Evolutionary conservation across 768 basidiomycete genomes (phyloP).

Genomic region (Tubosaeta sp.): DNA sequence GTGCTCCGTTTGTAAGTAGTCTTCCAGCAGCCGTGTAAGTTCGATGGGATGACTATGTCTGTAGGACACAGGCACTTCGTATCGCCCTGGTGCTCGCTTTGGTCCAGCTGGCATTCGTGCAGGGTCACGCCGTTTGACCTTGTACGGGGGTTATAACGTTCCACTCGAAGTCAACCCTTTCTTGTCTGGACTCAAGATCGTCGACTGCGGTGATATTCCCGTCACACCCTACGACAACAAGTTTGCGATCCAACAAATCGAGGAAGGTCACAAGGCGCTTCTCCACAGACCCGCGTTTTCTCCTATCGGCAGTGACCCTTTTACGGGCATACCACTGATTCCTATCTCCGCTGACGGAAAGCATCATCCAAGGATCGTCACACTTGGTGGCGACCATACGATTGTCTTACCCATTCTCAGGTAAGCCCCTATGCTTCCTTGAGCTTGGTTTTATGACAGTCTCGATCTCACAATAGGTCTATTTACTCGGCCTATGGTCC

Average conservation of each 20-base stretch:
- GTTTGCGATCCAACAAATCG: slow-evolving; percentile 69
- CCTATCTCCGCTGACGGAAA: slow-evolving; percentile 67
- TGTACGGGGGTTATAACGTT: slow-evolving; percentile 78
- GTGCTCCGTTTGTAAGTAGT: slow-evolving; percentile 66
- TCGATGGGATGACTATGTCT: background rate
- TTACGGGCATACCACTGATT: slow-evolving; percentile 52
- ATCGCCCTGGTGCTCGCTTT: slow-evolving; percentile 80
- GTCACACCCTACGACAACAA: slow-evolving; percentile 78
- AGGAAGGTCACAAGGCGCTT: slow-evolving; percentile 64
- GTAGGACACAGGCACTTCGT: slow-evolving; percentile 70
- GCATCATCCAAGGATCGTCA: slow-evolving; percentile 74
- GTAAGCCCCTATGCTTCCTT: slow-evolving; percentile 7
- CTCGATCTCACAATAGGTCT: slow-evolving; percentile 41
- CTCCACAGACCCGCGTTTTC: slow-evolving; percentile 62
- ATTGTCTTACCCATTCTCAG: slow-evolving; percentile 60
- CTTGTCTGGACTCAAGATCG: slow-evolving; percentile 58
- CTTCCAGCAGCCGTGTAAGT: background rate
- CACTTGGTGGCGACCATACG: slow-evolving; percentile 86
- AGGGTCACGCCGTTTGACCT: slow-evolving; percentile 69
- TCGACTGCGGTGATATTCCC: slow-evolving; percentile 77
- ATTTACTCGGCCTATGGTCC: slow-evolving; percentile 74
- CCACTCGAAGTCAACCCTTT: slow-evolving; percentile 73
- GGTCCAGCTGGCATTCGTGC: slow-evolving; percentile 81
- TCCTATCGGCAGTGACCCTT: slow-evolving; percentile 56
- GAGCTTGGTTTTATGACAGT: background rate